A percentile compares a stretch with the other conserved stretches of the same genome.
phyloP scores from a whole-genome alignment of 345 rosid genomes.

The Eucalyptus cloeziana region DNA sequence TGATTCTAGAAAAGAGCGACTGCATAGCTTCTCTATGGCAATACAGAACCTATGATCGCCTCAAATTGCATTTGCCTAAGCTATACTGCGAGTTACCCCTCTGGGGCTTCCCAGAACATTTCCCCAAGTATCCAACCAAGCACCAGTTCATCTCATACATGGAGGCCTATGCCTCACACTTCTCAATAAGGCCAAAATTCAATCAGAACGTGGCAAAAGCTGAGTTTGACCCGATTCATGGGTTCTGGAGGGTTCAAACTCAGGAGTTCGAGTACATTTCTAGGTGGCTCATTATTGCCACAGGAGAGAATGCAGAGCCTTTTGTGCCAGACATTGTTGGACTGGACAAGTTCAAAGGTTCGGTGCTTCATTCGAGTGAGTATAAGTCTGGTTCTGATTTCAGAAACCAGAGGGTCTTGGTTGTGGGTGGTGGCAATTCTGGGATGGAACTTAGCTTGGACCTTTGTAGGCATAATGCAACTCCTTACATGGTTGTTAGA shows the following conservation, averaged over 20 bases:
- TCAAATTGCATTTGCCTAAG: conserved; percentile 86
- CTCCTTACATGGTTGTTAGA: conserved; percentile 47
- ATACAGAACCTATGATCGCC: conserved; percentile 67
- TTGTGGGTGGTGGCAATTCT: conserved; percentile 81
- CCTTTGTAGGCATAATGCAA: conserved; percentile 47
- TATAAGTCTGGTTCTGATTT: conserved; percentile 49
- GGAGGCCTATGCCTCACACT: conserved; percentile 56
- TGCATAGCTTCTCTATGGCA: conserved; percentile 90
- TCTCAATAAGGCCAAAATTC: conserved; percentile 53
- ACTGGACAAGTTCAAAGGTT: conserved; percentile 30
- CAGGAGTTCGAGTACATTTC: conserved; percentile 35
- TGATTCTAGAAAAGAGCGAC: conserved; percentile 62
- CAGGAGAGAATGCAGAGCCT: conserved; percentile 74
- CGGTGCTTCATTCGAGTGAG: conserved; percentile 35
- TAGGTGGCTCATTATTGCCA: conserved; percentile 56
- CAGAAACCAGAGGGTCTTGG: conserved; percentile 32
- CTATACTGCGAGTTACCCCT: conserved; percentile 75
- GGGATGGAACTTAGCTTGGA: conserved; percentile 63
- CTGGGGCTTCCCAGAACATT: conserved; percentile 42
- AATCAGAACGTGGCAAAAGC: conserved; percentile 48
- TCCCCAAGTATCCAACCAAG: conserved; percentile 75
- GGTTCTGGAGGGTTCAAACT: conserved; percentile 61
- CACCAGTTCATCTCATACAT: conserved; percentile 62
- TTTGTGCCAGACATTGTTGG: conserved; percentile 35
- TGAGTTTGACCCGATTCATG: conserved; percentile 26